phyloP scores from a whole-genome alignment of 768 basidiomycete species.

The Calvatia gigantea region DNA sequence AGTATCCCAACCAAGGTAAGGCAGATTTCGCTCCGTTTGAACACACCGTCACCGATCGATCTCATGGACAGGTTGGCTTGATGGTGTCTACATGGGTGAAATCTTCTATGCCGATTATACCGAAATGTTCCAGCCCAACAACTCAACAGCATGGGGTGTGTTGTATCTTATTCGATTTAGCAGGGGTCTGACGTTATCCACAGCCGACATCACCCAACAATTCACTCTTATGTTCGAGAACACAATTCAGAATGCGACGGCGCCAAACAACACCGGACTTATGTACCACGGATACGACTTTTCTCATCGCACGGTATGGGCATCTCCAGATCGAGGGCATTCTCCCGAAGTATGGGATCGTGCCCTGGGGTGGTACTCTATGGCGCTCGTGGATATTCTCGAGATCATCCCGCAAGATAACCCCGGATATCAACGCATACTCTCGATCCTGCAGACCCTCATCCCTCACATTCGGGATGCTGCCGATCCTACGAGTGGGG shows the following conservation, averaged over 20 bases:
- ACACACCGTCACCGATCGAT: neutral
- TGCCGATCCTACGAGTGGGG: conserved; percentile 35
- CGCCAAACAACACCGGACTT: conserved; percentile 37
- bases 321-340: conserved; percentile 41
- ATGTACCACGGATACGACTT: conserved; percentile 50
- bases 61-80: conserved; percentile 34
- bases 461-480: conserved; percentile 33
- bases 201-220: conserved; percentile 39
- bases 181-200: neutral
- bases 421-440: conserved; percentile 25
- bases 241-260: conserved; percentile 34
- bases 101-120: conserved; percentile 42
- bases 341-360: conserved; percentile 49
- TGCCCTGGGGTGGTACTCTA: conserved; percentile 44
- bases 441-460: conserved; percentile 30
- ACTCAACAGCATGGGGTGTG: conserved; percentile 36
- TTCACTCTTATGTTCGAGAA: conserved; percentile 42
- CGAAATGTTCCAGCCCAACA: conserved; percentile 28
- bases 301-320: conserved; percentile 40
- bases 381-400: conserved; percentile 45
- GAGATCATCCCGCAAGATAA: conserved; percentile 32
- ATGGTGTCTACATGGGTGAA: conserved; percentile 46
- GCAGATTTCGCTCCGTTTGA: neutral
- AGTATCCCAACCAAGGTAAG: conserved; percentile 39
- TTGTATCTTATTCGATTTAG: neutral